A percentile compares a stretch with the other conserved stretches of the same genome.
These are phyloP conservation scores for Termitomyces sp. DNA, from an alignment of 768 basidiomycete species.

Conservation along the genomic window DNA sequence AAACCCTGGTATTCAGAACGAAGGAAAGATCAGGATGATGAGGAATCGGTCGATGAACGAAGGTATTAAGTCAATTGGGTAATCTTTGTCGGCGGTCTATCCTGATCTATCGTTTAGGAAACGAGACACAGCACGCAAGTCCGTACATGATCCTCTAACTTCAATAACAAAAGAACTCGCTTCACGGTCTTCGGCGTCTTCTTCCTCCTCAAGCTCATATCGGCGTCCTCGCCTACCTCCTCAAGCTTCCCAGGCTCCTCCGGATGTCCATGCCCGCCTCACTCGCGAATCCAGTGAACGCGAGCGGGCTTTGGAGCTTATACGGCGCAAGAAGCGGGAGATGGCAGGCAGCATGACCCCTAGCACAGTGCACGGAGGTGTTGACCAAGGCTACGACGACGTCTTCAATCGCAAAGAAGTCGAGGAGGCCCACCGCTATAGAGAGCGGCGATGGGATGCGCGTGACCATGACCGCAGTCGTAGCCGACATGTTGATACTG, in stretches of 20 bases:
- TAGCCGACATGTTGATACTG: slow-evolving; percentile 14
- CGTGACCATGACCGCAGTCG: slow-evolving; percentile 18
- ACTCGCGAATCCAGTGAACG: slow-evolving; percentile 75
- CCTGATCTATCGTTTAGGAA: slow-evolving; percentile 36
- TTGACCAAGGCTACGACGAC: slow-evolving; percentile 57
- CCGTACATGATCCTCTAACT: slow-evolving; percentile 67
- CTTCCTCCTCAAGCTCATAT: slow-evolving; percentile 15
- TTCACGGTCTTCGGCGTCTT: slow-evolving; percentile 29
- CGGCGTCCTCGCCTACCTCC: slow-evolving; percentile 20
- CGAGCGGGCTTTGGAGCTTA: slow-evolving; percentile 70
- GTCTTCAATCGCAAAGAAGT: slow-evolving; percentile 71
- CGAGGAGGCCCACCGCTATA: slow-evolving; percentile 63
- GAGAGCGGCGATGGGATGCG: slow-evolving; percentile 35
- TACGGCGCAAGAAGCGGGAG: slow-evolving; percentile 65
- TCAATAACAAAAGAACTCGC: slow-evolving; percentile 69
- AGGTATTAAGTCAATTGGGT: slow-evolving; percentile 31
- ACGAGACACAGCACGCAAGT: slow-evolving; percentile 64
- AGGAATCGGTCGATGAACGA: slow-evolving; percentile 26
- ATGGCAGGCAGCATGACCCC: slow-evolving; percentile 66
- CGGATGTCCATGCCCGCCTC: slow-evolving; percentile 57
- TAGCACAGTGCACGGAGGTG: slow-evolving; percentile 57
- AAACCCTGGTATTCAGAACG: slow-evolving; percentile 73
- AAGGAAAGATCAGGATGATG: slow-evolving; percentile 8
- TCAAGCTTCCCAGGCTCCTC: slow-evolving; percentile 27
- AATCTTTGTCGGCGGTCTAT: neutral